Conservation (phyloP, 2,329 filamentous ascomycete species). For the Penicillium sp. region DNA sequence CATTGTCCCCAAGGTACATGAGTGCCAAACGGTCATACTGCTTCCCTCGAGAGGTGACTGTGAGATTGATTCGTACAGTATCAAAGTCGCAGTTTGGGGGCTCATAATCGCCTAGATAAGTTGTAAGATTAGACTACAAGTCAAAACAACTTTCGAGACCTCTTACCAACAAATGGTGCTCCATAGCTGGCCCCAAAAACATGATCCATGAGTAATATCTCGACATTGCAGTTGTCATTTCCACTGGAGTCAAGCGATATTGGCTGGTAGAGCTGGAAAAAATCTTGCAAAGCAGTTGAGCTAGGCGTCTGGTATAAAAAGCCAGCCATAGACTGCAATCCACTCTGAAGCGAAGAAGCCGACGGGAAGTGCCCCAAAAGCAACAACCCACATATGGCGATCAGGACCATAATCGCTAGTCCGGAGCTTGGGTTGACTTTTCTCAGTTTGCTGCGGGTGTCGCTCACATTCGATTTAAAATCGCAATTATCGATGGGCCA, state of each 20-base stretch:
- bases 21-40: conserved; percentile 75
- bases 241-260: conserved; percentile 50
- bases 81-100: conserved; percentile 71
- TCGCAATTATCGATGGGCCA: neutral
- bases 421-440: neutral
- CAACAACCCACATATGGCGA: neutral
- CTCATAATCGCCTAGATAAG: conserved; percentile 55
- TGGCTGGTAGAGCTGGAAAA: conserved; percentile 68
- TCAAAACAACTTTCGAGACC: neutral
- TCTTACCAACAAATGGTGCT: conserved; percentile 67
- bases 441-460: neutral
- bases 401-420: neutral
- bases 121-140: neutral
- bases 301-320: neutral
- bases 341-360: neutral
- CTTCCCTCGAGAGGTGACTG: conserved; percentile 65
- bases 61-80: conserved; percentile 72
- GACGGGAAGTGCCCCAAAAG: neutral
- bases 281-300: conserved; percentile 49
- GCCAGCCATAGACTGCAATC: neutral
- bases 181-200: conserved; percentile 71
- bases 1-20: conserved; percentile 73
- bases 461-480: too few relatives aligned
- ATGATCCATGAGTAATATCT: conserved; percentile 64
- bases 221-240: conserved; percentile 22